Conservation (phyloP, 371 early-diverging fungal species). For the Chytridium lagenaria region DNA sequence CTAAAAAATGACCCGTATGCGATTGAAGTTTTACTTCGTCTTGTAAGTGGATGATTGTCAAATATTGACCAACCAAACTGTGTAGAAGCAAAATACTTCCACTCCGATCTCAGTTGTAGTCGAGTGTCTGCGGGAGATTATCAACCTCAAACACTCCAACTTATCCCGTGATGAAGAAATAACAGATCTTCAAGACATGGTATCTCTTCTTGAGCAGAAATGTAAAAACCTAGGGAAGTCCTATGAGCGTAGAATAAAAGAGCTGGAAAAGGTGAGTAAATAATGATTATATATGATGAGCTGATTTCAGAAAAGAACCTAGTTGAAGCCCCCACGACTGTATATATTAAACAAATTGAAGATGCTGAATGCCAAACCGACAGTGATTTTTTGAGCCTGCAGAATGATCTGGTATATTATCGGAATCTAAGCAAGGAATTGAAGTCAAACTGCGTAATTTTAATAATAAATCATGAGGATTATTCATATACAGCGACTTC, state of each 20-base stretch:
- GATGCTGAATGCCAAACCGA: neutral
- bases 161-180: constrained; percentile 14
- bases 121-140: constrained; percentile 30
- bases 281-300: neutral
- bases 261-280: neutral
- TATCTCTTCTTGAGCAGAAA: constrained; percentile 13
- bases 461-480: neutral
- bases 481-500: too few relatives aligned
- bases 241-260: neutral
- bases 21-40: constrained; percentile 19
- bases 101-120: too few relatives aligned
- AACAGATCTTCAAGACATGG: constrained; percentile 1
- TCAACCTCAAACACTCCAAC: constrained; percentile 10
- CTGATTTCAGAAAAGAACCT: neutral
- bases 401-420: neutral
- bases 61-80: too few relatives aligned
- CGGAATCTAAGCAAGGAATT: neutral
- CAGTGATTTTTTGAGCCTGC: neutral
- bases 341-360: neutral
- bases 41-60: too few relatives aligned
- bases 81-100: too few relatives aligned
- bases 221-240: neutral
- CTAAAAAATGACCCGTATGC: constrained; percentile 21
- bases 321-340: neutral
- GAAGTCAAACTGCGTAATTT: neutral